phyloP scores from a whole-genome alignment of 2,329 filamentous ascomycete genomes.

The Penicillium sp. region DNA sequence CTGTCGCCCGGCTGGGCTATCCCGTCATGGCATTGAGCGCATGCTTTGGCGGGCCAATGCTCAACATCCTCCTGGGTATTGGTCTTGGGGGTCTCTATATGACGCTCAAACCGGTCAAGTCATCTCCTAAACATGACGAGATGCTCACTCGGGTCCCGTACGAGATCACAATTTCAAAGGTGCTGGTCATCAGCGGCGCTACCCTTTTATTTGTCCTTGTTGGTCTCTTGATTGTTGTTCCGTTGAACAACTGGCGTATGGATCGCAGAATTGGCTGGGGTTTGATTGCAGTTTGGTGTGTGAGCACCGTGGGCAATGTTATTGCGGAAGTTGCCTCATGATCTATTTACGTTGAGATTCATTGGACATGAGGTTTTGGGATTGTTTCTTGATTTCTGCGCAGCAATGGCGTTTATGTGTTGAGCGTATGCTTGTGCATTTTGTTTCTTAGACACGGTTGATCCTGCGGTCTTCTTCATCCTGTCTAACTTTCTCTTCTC shows the following conservation, averaged over 20 bases:
- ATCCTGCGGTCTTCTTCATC: not conserved
- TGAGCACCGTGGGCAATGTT: constrained; percentile 81
- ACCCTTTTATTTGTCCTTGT: constrained; percentile 79
- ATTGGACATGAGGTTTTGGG: not conserved
- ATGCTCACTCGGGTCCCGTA: constrained; percentile 59
- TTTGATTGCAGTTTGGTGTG: constrained; percentile 75
- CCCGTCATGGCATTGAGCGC: constrained; percentile 95
- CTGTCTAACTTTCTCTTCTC: not conserved
- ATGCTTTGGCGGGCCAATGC: constrained; percentile 97
- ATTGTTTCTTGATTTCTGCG: not conserved
- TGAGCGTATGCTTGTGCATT: not conserved
- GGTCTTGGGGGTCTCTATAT: constrained; percentile 90
- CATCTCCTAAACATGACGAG: constrained; percentile 10
- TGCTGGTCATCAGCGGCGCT: constrained; percentile 80
- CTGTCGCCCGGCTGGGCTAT: constrained; percentile 87
- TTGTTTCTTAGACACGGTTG: not conserved
- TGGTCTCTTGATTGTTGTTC: constrained; percentile 76
- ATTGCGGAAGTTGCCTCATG: constrained; percentile 65
- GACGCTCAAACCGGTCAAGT: constrained; percentile 60
- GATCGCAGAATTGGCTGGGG: constrained; percentile 78
- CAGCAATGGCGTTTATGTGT: not conserved
- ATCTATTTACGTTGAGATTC: constrained; percentile 1
- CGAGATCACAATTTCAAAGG: constrained; percentile 78
- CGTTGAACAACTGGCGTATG: constrained; percentile 83
- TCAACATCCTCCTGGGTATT: constrained; percentile 94